Conservation (phyloP, 495 filamentous ascomycete species). For the Podospora conica region DNA sequence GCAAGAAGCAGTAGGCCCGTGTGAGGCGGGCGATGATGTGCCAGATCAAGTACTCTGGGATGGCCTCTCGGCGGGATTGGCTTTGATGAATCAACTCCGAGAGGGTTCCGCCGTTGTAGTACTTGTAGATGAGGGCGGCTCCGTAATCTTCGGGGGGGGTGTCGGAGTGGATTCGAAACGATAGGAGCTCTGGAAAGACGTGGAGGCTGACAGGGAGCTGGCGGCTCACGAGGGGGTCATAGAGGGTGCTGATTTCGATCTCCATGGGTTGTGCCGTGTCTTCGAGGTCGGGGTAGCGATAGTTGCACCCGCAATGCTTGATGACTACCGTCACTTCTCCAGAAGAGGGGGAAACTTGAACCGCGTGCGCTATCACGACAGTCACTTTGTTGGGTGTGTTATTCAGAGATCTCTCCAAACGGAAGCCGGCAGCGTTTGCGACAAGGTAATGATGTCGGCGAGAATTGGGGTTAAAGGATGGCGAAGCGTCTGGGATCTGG, state of each 20-base stretch:
- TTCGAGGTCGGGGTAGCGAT: neutral
- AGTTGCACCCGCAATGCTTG: neutral
- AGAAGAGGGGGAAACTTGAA: neutral
- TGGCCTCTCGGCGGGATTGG: too few relatives aligned
- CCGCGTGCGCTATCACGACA: neutral
- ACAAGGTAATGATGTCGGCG: neutral
- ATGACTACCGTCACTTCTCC: too few relatives aligned
- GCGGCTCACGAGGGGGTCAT: constrained; percentile 3
- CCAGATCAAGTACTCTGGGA: constrained; percentile 22
- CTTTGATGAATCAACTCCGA: neutral
- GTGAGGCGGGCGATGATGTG: constrained; percentile 14
- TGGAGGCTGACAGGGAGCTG: neutral
- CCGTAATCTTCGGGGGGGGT: neutral
- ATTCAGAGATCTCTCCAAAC: neutral
- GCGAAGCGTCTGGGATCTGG: neutral
- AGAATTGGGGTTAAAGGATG: neutral
- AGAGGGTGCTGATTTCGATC: constrained; percentile 2
- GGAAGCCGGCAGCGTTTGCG: neutral
- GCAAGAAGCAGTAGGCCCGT: constrained; percentile 7
- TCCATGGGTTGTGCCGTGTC: neutral
- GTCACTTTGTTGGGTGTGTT: neutral
- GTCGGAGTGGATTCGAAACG: constrained; percentile 3
- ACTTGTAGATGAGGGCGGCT: constrained; percentile 15
- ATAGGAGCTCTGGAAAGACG: constrained; percentile 4
- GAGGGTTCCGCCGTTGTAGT: constrained; percentile 16